These are phyloP conservation scores for Gaertneriomyces semiglobifer DNA, from an alignment of 192 early-diverging fungal genomes.

Conservation along the genomic window DNA sequence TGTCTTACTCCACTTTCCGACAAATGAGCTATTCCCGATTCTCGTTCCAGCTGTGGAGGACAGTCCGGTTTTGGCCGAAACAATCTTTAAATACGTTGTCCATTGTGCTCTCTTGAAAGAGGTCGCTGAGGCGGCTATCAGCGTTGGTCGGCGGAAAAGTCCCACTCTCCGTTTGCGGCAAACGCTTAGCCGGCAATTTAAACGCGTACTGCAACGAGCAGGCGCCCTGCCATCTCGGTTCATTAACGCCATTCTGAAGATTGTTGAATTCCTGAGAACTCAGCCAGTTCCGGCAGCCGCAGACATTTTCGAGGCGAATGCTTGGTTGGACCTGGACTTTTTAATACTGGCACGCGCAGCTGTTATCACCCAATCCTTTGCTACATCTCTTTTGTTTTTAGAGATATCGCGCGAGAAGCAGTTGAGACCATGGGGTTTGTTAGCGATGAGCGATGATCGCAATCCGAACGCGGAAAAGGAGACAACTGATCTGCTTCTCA, in stretches of 20 bases:
- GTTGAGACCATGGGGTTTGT: neutral
- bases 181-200: too few relatives aligned
- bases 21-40: constrained; percentile 19
- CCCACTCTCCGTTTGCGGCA: too few relatives aligned
- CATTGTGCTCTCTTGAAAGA: constrained; percentile 13
- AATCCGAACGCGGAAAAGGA: neutral
- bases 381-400: constrained; percentile 32
- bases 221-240: too few relatives aligned
- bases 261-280: constrained; percentile 16
- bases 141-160: too few relatives aligned
- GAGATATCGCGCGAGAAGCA: constrained; percentile 28
- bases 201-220: too few relatives aligned
- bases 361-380: constrained; percentile 14
- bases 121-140: too few relatives aligned
- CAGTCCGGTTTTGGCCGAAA: constrained; percentile 18
- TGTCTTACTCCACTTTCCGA: constrained; percentile 9
- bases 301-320: constrained; percentile 24
- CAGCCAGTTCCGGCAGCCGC: constrained; percentile 6
- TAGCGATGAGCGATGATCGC: neutral
- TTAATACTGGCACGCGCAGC: constrained; percentile 21
- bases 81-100: constrained; percentile 25
- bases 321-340: constrained; percentile 43
- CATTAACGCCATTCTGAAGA: too few relatives aligned
- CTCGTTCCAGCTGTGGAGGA: constrained; percentile 17
- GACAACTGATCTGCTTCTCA: constrained; percentile 18